A percentile compares a stretch with the other conserved stretches of the same genome.
Evolutionary conservation across 371 early-diverging fungal species (phyloP).

Genomic region (Entomophthora muscae): DNA sequence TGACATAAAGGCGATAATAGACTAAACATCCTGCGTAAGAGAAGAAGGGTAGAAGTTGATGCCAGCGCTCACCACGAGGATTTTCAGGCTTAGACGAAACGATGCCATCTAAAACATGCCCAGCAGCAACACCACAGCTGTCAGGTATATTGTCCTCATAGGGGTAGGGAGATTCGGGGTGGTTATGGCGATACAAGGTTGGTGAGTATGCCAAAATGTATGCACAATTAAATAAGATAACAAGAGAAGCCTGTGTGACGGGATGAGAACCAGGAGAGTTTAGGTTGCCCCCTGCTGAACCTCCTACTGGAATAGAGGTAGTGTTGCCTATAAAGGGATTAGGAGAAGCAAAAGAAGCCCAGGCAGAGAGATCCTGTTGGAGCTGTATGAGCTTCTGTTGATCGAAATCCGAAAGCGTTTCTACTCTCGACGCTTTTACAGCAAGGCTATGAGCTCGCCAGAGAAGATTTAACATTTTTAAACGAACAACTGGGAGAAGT

Average conservation of each 20-base stretch:
- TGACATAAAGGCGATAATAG: neutral
- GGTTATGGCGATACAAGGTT: no score
- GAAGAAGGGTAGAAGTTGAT: constrained; percentile 3
- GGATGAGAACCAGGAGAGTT: neutral
- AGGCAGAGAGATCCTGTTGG: neutral
- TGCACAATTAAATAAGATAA: constrained; percentile 1
- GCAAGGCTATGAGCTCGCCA: neutral
- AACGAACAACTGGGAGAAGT: neutral
- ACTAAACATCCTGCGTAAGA: neutral
- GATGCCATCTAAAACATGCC: neutral
- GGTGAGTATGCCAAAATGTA: constrained; percentile 5
- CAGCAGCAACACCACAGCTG: neutral
- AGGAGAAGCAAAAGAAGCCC: constrained; percentile 3
- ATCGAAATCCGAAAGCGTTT: neutral
- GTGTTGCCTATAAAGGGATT: no score
- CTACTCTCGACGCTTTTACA: neutral
- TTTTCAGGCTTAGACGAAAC: neutral
- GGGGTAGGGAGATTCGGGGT: no score
- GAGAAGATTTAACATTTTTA: neutral
- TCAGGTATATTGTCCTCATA: neutral
- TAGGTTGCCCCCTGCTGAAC: no score
- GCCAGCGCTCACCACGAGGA: neutral
- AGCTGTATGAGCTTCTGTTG: neutral
- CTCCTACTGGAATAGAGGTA: no score
- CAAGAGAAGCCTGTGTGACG: neutral